Percentiles rank a stretch among this genome's conserved stretches.
phyloP scores from a whole-genome alignment of 371 early-diverging fungal genomes.

The Rhizopus delemar region DNA sequence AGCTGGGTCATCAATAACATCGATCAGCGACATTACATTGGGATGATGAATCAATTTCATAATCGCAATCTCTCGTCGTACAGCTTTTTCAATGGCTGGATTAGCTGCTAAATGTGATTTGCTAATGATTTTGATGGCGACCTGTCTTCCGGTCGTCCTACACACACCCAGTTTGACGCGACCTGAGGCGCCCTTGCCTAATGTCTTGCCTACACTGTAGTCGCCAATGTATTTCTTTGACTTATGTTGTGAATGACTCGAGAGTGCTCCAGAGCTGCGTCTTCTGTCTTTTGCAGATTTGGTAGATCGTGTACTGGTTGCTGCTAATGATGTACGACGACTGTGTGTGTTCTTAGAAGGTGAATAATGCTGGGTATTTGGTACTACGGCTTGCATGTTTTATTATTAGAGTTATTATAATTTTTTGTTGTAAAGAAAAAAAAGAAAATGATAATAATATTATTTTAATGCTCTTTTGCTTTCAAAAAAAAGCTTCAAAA shows the following conservation, averaged over 20 bases:
- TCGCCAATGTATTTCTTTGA: conserved; percentile 51
- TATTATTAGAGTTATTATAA: too few species aligned
- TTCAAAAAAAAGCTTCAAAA: neutral
- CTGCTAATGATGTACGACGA: conserved; percentile 36
- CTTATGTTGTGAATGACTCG: conserved; percentile 37
- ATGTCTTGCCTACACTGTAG: conserved; percentile 51
- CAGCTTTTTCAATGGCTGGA: conserved; percentile 67
- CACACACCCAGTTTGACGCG: conserved; percentile 52
- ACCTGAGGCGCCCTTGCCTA: conserved; percentile 57
- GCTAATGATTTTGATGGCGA: conserved; percentile 54
- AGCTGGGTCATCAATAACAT: conserved; percentile 71
- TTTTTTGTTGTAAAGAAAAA: too few species aligned
- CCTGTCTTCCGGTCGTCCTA: conserved; percentile 45
- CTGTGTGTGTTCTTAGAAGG: conserved; percentile 21
- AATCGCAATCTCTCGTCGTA: conserved; percentile 74
- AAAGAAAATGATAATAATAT: too few species aligned
- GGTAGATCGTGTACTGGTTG: conserved; percentile 27
- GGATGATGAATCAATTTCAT: conserved; percentile 73
- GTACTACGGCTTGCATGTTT: too few species aligned
- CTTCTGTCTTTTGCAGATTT: conserved; percentile 41
- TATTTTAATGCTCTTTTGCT: too few species aligned
- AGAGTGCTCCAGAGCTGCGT: conserved; percentile 44
- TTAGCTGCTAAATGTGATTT: conserved; percentile 51
- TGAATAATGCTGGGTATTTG: neutral
- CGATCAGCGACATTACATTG: conserved; percentile 66